Evolutionary conservation across 129 eudicot genomes (phyloP).

Genomic region (Helianthus tuberosus): DNA sequence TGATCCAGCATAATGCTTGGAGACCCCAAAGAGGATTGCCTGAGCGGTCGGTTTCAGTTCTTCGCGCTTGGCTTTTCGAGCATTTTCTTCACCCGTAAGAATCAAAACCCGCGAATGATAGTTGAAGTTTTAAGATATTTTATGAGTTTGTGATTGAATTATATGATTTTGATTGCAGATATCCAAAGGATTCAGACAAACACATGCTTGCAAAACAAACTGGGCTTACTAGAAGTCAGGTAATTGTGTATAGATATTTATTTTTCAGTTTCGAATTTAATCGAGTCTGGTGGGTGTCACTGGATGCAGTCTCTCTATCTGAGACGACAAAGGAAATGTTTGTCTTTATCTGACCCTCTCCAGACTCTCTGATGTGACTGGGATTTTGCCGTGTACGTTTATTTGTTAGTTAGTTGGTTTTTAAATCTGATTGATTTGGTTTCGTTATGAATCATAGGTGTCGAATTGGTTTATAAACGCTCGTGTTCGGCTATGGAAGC

Average conservation of each 20-base stretch:
- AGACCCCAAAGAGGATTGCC: slow-evolving; percentile 99
- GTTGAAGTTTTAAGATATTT: not conserved
- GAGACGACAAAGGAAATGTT: too few relatives aligned
- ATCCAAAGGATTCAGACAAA: slow-evolving; percentile 95
- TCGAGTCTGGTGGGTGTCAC: too few relatives aligned
- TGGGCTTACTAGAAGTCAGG: slow-evolving; percentile 96
- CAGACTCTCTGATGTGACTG: too few relatives aligned
- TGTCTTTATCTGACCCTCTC: too few relatives aligned
- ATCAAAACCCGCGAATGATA: not conserved
- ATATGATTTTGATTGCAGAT: slow-evolving; percentile 42
- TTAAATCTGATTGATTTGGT: not conserved
- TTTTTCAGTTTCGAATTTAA: not conserved
- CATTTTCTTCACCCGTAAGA: slow-evolving; percentile 97
- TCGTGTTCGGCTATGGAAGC: slow-evolving; percentile 93
- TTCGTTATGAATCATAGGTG: slow-evolving; percentile 45
- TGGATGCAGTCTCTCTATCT: too few relatives aligned
- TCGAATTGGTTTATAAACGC: slow-evolving; percentile 97
- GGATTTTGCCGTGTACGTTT: too few relatives aligned
- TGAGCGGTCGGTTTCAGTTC: slow-evolving; percentile 87
- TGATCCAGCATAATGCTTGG: slow-evolving; percentile 97
- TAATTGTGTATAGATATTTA: not conserved
- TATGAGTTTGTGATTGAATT: slow-evolving; percentile 6
- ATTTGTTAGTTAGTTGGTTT: too few relatives aligned
- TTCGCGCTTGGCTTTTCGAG: slow-evolving; percentile 97
- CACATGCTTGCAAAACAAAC: slow-evolving; percentile 94